These are phyloP conservation scores for Cyclotella atomus DNA, from an alignment of 108 stramenopile species.

Conservation along the genomic window DNA sequence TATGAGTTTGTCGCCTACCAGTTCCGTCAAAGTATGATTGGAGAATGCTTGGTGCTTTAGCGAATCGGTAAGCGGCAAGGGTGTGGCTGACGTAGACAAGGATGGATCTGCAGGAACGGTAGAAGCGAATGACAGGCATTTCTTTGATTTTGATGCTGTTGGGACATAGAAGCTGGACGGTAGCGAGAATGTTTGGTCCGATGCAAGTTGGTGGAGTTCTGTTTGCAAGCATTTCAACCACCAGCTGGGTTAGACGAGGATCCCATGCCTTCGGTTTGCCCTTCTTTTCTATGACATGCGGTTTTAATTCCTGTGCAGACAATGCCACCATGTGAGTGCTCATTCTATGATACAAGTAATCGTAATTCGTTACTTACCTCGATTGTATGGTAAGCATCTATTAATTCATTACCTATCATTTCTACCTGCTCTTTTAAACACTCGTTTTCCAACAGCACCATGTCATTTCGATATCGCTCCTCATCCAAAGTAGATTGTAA, in stretches of 20 bases:
- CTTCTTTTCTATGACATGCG: neutral
- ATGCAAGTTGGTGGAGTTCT: neutral
- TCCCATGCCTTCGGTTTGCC: neutral
- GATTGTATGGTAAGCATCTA: neutral
- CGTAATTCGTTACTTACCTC: neutral
- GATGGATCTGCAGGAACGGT: neutral
- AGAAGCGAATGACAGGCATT: neutral
- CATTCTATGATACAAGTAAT: neutral
- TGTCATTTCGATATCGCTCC: too few species aligned
- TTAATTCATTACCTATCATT: too few species aligned
- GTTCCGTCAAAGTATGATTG: neutral
- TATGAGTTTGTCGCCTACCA: neutral
- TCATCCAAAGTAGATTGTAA: too few species aligned
- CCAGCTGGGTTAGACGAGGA: neutral
- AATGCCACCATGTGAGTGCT: neutral
- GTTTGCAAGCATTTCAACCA: neutral
- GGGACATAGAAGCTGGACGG: neutral
- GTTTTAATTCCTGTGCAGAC: neutral
- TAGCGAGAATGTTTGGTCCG: neutral
- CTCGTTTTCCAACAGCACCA: too few species aligned
- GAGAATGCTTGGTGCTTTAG: neutral
- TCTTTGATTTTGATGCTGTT: neutral
- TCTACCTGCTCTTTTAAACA: too few species aligned
- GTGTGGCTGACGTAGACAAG: neutral
- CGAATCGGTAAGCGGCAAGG: conserved; percentile 5